Evolutionary conservation across 108 stramenopile species (phyloP).

Genomic region (Aurantiochytrium sp.): DNA sequence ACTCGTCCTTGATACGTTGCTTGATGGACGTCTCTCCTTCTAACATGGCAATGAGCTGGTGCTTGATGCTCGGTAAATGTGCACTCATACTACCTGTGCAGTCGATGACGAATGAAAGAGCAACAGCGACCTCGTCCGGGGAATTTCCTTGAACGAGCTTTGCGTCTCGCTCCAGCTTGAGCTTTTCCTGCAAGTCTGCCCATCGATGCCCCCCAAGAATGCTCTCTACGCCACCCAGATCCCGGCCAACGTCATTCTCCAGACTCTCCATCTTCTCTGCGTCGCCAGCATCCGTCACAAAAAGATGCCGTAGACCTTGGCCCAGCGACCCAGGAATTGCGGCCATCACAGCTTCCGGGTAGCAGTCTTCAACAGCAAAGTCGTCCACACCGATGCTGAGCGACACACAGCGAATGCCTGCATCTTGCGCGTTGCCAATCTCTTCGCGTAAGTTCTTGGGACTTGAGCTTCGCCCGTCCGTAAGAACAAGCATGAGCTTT

Average conservation of each 20-base stretch:
- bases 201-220: neutral
- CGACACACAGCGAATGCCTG: neutral
- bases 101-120: neutral
- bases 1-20: neutral
- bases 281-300: neutral
- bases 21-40: conserved; percentile 1
- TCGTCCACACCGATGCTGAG: neutral
- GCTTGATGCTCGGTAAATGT: neutral
- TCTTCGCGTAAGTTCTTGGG: neutral
- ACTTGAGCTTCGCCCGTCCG: neutral
- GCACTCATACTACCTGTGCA: neutral
- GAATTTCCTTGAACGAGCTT: neutral
- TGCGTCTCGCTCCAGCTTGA: neutral
- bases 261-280: neutral
- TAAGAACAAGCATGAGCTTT: neutral
- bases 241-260: neutral
- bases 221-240: neutral
- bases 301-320: neutral
- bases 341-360: neutral
- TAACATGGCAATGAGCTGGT: neutral
- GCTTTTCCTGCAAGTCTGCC: neutral
- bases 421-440: neutral
- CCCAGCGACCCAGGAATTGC: neutral
- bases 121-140: neutral
- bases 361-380: neutral